These are phyloP conservation scores for Saccharum officinarum DNA, from an alignment of 176 grass and related monocot genomes.

Conservation along the genomic window DNA sequence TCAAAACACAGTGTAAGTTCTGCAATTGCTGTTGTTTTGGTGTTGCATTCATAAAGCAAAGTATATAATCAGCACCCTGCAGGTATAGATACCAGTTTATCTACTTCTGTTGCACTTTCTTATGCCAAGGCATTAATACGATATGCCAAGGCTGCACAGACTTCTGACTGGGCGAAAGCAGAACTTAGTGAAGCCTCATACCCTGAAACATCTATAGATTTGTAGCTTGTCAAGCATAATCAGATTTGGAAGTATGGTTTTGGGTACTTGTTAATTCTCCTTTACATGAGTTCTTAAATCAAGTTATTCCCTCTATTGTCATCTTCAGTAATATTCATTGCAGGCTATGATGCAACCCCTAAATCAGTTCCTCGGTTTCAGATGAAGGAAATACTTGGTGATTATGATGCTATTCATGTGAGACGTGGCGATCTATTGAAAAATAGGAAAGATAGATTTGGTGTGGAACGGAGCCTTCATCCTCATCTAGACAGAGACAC, in stretches of 20 bases:
- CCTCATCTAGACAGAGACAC: conserved; percentile 88
- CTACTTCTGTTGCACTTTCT: conserved; percentile 1
- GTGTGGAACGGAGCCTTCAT: conserved; percentile 72
- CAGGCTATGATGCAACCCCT: neutral
- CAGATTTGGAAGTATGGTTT: neutral
- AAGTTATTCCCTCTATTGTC: neutral
- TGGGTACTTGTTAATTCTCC: neutral
- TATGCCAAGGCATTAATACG: neutral
- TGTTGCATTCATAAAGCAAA: conserved; percentile 11
- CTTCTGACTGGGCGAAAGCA: neutral
- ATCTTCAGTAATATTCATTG: conserved; percentile 1
- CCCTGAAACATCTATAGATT: neutral
- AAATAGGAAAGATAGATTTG: conserved; percentile 80
- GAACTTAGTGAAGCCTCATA: neutral
- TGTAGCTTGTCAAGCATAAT: neutral
- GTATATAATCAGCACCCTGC: neutral
- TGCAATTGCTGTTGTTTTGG: conserved; percentile 10
- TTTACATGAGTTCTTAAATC: conserved; percentile 8
- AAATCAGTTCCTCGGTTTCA: conserved; percentile 32
- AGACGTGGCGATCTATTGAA: conserved; percentile 73
- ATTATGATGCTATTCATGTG: conserved; percentile 93
- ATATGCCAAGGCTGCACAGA: neutral
- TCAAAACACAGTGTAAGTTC: neutral
- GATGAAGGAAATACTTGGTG: conserved; percentile 72
- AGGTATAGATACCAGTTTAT: neutral